Evolutionary conservation across 495 filamentous ascomycete genomes (phyloP).

Genomic region (Podospora pseudopauciseta): DNA sequence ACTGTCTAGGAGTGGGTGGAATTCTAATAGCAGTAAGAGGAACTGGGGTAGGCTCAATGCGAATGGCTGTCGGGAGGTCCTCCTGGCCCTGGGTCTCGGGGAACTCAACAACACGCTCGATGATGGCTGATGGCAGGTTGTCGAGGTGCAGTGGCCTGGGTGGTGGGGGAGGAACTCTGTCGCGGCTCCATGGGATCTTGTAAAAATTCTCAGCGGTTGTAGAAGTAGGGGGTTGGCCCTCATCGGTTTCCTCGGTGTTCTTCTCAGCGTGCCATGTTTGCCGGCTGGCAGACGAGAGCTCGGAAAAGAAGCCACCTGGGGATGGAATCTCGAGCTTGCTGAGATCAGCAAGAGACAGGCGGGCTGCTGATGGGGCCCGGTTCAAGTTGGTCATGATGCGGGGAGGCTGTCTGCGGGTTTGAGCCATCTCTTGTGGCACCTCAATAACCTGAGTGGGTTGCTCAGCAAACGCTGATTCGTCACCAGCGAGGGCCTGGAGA

Average conservation of each 20-base stretch:
- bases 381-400: slow-evolving; percentile 36
- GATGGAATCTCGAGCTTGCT: slow-evolving; percentile 79
- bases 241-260: slow-evolving; percentile 36
- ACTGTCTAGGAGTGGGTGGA: slow-evolving; percentile 20
- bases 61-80: slow-evolving; percentile 64
- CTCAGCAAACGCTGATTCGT: slow-evolving; percentile 50
- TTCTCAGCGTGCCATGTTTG: slow-evolving; percentile 67
- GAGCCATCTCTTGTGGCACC: slow-evolving; percentile 40
- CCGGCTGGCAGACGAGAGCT: slow-evolving; percentile 64
- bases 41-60: slow-evolving; percentile 32
- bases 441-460: slow-evolving; percentile 51
- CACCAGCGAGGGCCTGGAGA: slow-evolving; percentile 66
- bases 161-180: slow-evolving; percentile 31
- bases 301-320: slow-evolving; percentile 86
- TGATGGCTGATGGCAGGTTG: slow-evolving; percentile 41
- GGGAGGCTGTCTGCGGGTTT: slow-evolving; percentile 38
- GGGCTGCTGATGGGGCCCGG: slow-evolving; percentile 34
- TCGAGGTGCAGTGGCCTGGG: slow-evolving; percentile 35
- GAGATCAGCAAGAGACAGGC: slow-evolving; percentile 52
- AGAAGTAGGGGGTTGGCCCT: slow-evolving; percentile 59
- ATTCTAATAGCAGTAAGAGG: slow-evolving; percentile 30
- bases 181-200: slow-evolving; percentile 63
- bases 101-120: slow-evolving; percentile 67
- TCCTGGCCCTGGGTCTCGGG: slow-evolving; percentile 44
- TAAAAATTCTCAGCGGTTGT: slow-evolving; percentile 84